Conservation (phyloP, 208 protist genomes). For the Borovskyia barvae region DNA sequence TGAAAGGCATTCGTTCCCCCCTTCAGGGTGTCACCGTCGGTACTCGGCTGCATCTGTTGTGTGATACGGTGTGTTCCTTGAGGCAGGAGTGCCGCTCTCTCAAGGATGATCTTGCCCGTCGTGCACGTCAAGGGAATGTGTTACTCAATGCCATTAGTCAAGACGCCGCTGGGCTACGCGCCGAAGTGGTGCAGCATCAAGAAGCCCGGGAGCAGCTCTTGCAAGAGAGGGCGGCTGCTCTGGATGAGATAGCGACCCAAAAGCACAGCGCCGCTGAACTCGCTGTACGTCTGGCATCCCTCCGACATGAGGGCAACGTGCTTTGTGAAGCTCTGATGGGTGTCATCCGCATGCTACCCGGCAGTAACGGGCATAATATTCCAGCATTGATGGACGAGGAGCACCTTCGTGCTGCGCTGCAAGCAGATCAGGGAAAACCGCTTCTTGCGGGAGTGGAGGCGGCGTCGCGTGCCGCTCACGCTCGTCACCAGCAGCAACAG, state of each 20-base stretch:
- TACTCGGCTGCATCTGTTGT: constrained; percentile 33
- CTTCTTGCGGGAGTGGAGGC: constrained; percentile 28
- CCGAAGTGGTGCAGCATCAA: constrained; percentile 2
- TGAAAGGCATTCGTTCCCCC: constrained; percentile 15
- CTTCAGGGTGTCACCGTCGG: constrained; percentile 26
- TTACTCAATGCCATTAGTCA: constrained; percentile 25
- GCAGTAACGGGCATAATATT: background rate
- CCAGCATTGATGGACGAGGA: constrained; percentile 16
- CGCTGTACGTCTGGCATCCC: constrained; percentile 9
- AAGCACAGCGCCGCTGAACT: constrained; percentile 15
- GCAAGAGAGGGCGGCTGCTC: background rate
- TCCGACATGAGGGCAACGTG: constrained; percentile 35
- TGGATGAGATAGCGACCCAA: constrained; percentile 12
- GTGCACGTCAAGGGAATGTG: constrained; percentile 30
- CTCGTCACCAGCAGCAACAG: constrained; percentile 14
- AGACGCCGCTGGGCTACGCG: constrained; percentile 18
- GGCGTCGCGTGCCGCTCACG: constrained; percentile 25
- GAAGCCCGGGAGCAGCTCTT: constrained; percentile 1
- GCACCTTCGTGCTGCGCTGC: constrained; percentile 47
- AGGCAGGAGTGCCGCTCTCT: constrained; percentile 38
- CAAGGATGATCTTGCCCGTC: constrained; percentile 39
- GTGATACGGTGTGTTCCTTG: constrained; percentile 32
- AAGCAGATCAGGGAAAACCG: constrained; percentile 33
- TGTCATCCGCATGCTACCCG: constrained; percentile 4
- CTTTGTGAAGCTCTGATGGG: constrained; percentile 21